Base-by-base conservation (phyloP, 257 asterid species). In the Rehmannia glutinosa region DNA sequence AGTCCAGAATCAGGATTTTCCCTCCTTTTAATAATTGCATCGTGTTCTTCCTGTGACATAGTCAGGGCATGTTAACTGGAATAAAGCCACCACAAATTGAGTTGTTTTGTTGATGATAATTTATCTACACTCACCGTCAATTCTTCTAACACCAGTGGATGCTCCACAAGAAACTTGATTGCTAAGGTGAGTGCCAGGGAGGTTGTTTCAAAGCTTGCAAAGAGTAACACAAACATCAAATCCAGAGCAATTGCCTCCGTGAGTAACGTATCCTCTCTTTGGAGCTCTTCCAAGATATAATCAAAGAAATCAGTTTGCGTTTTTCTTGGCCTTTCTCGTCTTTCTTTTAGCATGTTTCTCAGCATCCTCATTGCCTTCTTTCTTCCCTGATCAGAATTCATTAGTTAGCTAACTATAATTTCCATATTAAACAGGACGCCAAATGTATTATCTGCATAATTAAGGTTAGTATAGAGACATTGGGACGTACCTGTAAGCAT, bases 131-230 rank as follows among this genome's bases (percentile, higher is more conserved):
- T 78, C 61, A 90, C 97, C 50, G 82, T 86, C 55, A 92, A 70
- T 82, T 81, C 73, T 73, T 81, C 63, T 28, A 85, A 73, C 9
- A 78, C 97, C 70, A 49, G 33, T 5, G 96, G 95, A 76, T 84
- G 76, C 21, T 89, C 95, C 3, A 5, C 56, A 1, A 92, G 90
- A 43, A 89, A 77, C 45, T 87, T 92, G 23, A 77, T 51, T 3
- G 92, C 95, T 17, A 84, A 71, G 73, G 97, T 92, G 69, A 89
- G 76, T 10, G 97, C 98, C 35, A 92, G 63, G n/a, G 98, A 92
- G 70, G 97, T 92, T 19, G 98, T 92, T 69, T 89, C 97, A 20
- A 80, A 87, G 91, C 95, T 92, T 72, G 97, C 98, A 72, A 92
- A 92, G 71, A 92, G 98, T 41, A 92, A 69, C 55, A 89, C 97